Evolutionary conservation across 73 alveolate genomes (phyloP).

Genomic region (Paramecium tetraurelia): DNA sequence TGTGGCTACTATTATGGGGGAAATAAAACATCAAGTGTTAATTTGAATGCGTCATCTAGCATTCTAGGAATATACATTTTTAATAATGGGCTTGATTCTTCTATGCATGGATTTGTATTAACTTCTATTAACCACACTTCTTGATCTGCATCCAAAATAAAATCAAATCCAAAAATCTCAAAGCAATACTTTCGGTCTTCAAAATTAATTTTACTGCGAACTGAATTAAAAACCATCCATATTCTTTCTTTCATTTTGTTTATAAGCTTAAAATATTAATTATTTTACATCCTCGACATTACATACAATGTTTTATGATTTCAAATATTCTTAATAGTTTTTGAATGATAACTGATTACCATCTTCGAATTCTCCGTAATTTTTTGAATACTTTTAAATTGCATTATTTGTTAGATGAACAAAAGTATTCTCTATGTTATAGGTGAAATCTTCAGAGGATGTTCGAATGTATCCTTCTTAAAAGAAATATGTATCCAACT

Average conservation of each 20-base stretch:
- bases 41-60: conserved; percentile 76
- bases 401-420: conserved; percentile 87
- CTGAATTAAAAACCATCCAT: conserved; percentile 55
- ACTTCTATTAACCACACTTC: conserved; percentile 80
- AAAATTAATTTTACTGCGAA: conserved; percentile 60
- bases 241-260: conserved; percentile 65
- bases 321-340: conserved; percentile 73
- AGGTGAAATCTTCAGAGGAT: conserved; percentile 71
- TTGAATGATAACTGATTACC: conserved; percentile 87
- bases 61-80: conserved; percentile 67
- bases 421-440: conserved; percentile 66
- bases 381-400: conserved; percentile 75
- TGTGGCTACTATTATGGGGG: conserved; percentile 55
- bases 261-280: conserved; percentile 57
- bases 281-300: conserved; percentile 55
- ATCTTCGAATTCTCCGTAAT: conserved; percentile 89
- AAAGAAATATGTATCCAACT: conserved; percentile 78
- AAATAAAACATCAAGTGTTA: conserved; percentile 72
- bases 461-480: conserved; percentile 94
- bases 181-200: conserved; percentile 71
- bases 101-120: conserved; percentile 83
- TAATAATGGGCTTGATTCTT: conserved; percentile 68
- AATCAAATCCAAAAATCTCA: conserved; percentile 86
- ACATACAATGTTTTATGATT: conserved; percentile 57
- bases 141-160: conserved; percentile 69